phyloP scores from a whole-genome alignment of 176 grass and related monocot species.

The Echinochloa phyllopogon region DNA sequence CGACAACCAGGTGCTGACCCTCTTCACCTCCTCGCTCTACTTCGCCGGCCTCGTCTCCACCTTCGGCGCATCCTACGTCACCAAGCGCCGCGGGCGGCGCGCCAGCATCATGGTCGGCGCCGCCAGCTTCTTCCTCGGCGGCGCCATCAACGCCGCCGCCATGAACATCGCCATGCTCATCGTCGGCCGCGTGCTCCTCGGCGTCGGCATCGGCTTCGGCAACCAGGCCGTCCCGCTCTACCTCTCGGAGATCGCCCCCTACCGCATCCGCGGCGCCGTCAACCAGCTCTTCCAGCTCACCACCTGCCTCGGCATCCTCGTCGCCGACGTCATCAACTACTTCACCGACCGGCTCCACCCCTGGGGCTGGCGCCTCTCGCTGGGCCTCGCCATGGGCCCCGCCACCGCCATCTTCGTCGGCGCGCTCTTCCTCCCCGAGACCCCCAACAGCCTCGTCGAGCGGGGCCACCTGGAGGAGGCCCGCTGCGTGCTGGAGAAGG shows the following conservation, averaged over 20 bases:
- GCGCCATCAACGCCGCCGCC: slow-evolving; percentile 73
- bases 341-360: slow-evolving; percentile 84
- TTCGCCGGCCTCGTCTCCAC: slow-evolving; percentile 93
- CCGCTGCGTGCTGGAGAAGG: slow-evolving; percentile 72
- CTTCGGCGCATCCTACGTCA: slow-evolving; percentile 85
- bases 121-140: slow-evolving; percentile 90
- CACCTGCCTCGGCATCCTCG: slow-evolving; percentile 86
- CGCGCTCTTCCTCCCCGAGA: slow-evolving; percentile 81
- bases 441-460: slow-evolving; percentile 97
- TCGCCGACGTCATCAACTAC: slow-evolving; percentile 91
- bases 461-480: slow-evolving; percentile 69
- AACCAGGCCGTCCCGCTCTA: slow-evolving; percentile 98
- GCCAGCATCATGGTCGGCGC: slow-evolving; percentile 90
- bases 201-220: slow-evolving; percentile 89
- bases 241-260: slow-evolving; percentile 89
- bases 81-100: slow-evolving; percentile 58
- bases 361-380: slow-evolving; percentile 91
- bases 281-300: slow-evolving; percentile 99
- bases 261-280: slow-evolving; percentile 86
- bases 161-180: slow-evolving; percentile 88
- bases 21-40: slow-evolving; percentile 97
- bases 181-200: slow-evolving; percentile 78
- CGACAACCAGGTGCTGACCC: slow-evolving; percentile 90
- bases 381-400: slow-evolving; percentile 81
- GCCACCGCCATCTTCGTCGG: slow-evolving; percentile 80